Conservation (phyloP, 1,284 basidiomycete genomes). For the Puccinia hordei region DNA sequence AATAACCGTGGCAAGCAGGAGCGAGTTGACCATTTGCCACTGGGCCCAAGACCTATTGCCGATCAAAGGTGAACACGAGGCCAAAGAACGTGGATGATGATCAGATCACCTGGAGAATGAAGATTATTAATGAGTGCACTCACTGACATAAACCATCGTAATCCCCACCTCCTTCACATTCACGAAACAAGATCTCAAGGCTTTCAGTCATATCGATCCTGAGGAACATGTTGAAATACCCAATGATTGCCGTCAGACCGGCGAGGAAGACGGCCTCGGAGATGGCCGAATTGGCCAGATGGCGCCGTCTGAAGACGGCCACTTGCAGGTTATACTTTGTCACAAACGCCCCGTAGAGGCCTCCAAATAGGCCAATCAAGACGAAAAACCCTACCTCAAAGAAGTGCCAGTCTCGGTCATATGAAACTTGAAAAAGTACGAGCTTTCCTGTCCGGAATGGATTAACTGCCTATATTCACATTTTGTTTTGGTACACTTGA, state of each 20-base stretch:
- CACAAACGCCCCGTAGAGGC: slow-evolving; percentile 93
- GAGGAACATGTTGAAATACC: slow-evolving; percentile 92
- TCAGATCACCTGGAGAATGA: slow-evolving; percentile 9
- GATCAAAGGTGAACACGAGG: neutral
- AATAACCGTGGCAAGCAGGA: slow-evolving; percentile 86
- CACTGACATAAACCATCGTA: slow-evolving; percentile 92
- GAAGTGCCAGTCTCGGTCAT: slow-evolving; percentile 97
- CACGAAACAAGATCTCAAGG: slow-evolving; percentile 92
- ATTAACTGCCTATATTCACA: slow-evolving; percentile 77
- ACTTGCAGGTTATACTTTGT: slow-evolving; percentile 97
- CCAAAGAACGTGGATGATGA: slow-evolving; percentile 1
- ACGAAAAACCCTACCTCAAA: slow-evolving; percentile 90
- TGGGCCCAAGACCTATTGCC: slow-evolving; percentile 74
- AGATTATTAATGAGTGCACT: slow-evolving; percentile 58
- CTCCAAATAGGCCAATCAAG: slow-evolving; percentile 92
- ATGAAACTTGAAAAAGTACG: slow-evolving; percentile 96
- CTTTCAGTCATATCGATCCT: slow-evolving; percentile 98
- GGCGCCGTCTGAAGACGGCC: slow-evolving; percentile 86
- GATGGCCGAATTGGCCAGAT: slow-evolving; percentile 79
- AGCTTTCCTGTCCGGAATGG: slow-evolving; percentile 97
- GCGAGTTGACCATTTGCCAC: slow-evolving; percentile 91
- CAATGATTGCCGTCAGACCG: slow-evolving; percentile 81
- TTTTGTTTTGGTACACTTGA: neutral
- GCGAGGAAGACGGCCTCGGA: slow-evolving; percentile 86
- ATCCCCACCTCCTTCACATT: slow-evolving; percentile 93